These are phyloP conservation scores for Cyathus striatus DNA, from an alignment of 768 basidiomycete genomes.

Conservation along the genomic window DNA sequence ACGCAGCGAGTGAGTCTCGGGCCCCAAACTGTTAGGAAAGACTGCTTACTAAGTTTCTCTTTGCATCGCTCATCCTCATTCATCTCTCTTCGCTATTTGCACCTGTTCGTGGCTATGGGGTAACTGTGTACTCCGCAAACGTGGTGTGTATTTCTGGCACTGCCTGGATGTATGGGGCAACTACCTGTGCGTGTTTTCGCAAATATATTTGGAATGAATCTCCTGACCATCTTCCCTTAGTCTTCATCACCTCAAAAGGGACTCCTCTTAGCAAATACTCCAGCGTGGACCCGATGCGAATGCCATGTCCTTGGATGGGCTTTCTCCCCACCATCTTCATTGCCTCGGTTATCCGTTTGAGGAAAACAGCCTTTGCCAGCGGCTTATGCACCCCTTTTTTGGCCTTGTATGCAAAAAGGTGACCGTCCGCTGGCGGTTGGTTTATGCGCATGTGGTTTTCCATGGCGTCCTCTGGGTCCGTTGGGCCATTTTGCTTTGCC, in stretches of 20 bases:
- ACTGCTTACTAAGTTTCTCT: conserved; percentile 1
- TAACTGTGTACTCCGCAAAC: conserved; percentile 1
- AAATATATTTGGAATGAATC: conserved; percentile 14
- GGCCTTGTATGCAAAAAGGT: conserved; percentile 21
- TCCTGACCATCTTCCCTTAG: conserved; percentile 25
- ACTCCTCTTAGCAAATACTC: conserved; percentile 26
- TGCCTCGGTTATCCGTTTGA: conserved; percentile 8
- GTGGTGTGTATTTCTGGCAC: neutral
- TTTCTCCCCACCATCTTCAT: conserved; percentile 3
- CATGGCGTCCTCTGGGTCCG: conserved; percentile 15
- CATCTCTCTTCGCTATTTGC: no score
- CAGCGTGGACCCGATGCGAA: conserved; percentile 19
- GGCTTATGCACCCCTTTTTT: conserved; percentile 4
- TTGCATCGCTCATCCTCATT: no score
- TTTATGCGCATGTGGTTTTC: conserved; percentile 25
- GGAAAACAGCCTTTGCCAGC: conserved; percentile 19
- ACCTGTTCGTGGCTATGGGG: neutral
- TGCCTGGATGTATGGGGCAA: conserved; percentile 1
- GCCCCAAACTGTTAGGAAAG: conserved; percentile 5
- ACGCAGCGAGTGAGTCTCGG: conserved; percentile 7
- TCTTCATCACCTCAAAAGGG: conserved; percentile 25
- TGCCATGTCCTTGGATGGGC: conserved; percentile 17
- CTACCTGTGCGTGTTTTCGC: neutral
- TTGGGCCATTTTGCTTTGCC: conserved; percentile 14
- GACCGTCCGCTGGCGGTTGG: conserved; percentile 11